phyloP scores from a whole-genome alignment of 805 yeast genomes.

The Ogataea saltuana region DNA sequence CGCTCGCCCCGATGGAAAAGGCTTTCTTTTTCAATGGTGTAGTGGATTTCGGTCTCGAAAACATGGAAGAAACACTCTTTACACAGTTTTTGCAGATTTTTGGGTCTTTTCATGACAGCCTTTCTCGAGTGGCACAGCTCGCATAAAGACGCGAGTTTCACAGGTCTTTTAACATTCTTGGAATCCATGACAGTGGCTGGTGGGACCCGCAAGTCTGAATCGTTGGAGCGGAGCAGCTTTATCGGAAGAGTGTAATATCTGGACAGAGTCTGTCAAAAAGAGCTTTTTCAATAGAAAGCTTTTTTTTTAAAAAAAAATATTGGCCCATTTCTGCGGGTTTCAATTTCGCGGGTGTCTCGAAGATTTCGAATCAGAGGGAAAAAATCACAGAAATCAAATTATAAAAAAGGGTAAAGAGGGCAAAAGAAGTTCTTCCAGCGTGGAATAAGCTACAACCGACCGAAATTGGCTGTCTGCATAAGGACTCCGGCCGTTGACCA shows the following conservation, averaged over 20 bases:
- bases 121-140: slow-evolving; percentile 81
- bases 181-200: neutral
- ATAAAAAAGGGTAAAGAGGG: neutral
- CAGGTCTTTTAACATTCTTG: slow-evolving; percentile 20
- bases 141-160: slow-evolving; percentile 55
- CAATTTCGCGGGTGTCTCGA: neutral
- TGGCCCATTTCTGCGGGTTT: slow-evolving; percentile 8
- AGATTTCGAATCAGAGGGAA: too few species aligned
- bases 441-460: neutral
- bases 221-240: too few species aligned
- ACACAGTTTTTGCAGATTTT: slow-evolving; percentile 86
- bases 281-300: neutral
- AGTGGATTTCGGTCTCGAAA: slow-evolving; percentile 94
- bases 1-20: slow-evolving; percentile 79
- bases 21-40: slow-evolving; percentile 71
- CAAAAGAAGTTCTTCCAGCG: neutral
- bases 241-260: too few species aligned
- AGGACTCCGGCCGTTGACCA: too few species aligned
- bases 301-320: neutral
- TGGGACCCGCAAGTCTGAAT: too few species aligned
- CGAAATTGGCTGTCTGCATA: too few species aligned
- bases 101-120: slow-evolving; percentile 89
- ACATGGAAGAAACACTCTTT: slow-evolving; percentile 86
- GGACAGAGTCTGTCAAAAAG: neutral
- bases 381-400: too few species aligned